These are phyloP conservation scores for Sicyos baderoa DNA, from an alignment of 306 rosid species.

Conservation along the genomic window DNA sequence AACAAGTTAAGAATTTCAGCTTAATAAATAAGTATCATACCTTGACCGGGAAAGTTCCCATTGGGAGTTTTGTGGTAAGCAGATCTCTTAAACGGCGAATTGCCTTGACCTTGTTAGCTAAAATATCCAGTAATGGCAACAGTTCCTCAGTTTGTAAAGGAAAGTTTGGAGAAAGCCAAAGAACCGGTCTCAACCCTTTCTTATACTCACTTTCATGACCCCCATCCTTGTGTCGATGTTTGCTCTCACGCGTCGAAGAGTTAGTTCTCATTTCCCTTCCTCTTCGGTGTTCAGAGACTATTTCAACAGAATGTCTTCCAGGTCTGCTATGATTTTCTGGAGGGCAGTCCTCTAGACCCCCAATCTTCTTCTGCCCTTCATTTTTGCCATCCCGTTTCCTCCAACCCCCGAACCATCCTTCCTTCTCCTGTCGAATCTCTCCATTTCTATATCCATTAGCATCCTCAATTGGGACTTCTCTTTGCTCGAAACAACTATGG, in stretches of 20 bases:
- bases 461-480: conserved; percentile 73
- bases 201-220: conserved; percentile 82
- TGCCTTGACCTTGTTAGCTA: conserved; percentile 96
- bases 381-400: conserved; percentile 64
- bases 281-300: conserved; percentile 51
- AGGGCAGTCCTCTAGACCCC: conserved; percentile 71
- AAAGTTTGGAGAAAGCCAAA: conserved; percentile 91
- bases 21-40: conserved; percentile 32
- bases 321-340: conserved; percentile 55
- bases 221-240: conserved; percentile 62
- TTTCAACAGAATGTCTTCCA: conserved; percentile 79
- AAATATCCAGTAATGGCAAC: conserved; percentile 89
- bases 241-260: conserved; percentile 42
- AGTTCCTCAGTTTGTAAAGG: conserved; percentile 82
- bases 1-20: not conserved
- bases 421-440: conserved; percentile 70
- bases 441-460: conserved; percentile 39
- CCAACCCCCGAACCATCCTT: conserved; percentile 98
- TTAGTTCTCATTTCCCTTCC: conserved; percentile 49
- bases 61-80: conserved; percentile 92
- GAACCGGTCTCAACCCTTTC: conserved; percentile 90
- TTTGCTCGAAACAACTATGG: conserved; percentile 50
- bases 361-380: conserved; percentile 50
- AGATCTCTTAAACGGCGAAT: conserved; percentile 94
- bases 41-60: conserved; percentile 97